A percentile compares a stretch with the other conserved stretches of the same genome.
Evolutionary conservation across 2,329 filamentous ascomycete genomes (phyloP).

Genomic region (Dactylonectria estremocensis): DNA sequence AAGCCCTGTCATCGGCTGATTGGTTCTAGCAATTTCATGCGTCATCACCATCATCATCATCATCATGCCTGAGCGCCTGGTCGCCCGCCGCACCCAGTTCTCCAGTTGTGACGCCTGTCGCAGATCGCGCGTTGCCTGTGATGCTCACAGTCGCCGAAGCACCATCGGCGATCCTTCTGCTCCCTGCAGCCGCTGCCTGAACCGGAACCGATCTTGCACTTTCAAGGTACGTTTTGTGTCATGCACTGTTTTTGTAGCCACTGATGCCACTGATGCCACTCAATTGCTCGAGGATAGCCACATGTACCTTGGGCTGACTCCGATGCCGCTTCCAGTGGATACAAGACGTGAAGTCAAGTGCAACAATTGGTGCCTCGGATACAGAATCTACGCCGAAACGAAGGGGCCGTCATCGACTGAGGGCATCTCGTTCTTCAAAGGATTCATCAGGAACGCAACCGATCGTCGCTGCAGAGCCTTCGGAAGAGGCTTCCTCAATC

Average conservation of each 20-base stretch:
- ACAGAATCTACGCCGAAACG: conserved; percentile 25
- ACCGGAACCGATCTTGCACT: conserved; percentile 47
- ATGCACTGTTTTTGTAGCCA: too few species aligned
- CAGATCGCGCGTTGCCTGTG: conserved; percentile 51
- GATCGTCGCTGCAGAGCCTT: not conserved
- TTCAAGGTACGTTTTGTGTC: conserved; percentile 45
- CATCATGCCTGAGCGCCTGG: conserved; percentile 37
- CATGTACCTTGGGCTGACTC: conserved; percentile 14
- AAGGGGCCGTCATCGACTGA: conserved; percentile 33
- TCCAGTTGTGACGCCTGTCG: conserved; percentile 54
- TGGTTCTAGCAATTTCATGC: not conserved
- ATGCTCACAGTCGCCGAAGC: conserved; percentile 40
- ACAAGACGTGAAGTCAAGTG: conserved; percentile 37
- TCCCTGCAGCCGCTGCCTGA: conserved; percentile 74
- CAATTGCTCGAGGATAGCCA: not conserved
- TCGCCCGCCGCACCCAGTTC: conserved; percentile 54
- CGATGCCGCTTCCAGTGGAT: conserved; percentile 43
- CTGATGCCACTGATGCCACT: not conserved
- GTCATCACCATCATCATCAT: too few species aligned
- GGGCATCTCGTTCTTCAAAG: conserved; percentile 28
- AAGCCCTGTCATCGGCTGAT: not conserved
- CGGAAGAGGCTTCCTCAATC: not conserved
- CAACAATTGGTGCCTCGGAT: conserved; percentile 3
- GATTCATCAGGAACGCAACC: conserved; percentile 19
- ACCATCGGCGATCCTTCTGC: conserved; percentile 76